Evolutionary conservation across 352 stramenopile genomes (phyloP).

Genomic region (Phytophthora fragariae): DNA sequence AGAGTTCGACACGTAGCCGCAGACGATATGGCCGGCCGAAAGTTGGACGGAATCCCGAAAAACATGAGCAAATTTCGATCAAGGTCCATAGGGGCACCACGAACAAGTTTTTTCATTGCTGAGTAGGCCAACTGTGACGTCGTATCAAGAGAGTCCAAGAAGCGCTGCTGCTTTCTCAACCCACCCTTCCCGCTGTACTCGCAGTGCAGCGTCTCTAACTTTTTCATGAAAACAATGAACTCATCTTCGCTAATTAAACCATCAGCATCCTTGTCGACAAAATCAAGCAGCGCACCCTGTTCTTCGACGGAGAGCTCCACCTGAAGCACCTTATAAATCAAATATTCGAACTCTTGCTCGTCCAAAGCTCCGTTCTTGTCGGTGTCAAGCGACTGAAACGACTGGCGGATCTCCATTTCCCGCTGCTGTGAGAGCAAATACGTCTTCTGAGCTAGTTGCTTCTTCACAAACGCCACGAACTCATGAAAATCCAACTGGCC

Average conservation of each 20-base stretch:
- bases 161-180: constrained; percentile 41
- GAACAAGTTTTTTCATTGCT: constrained; percentile 82
- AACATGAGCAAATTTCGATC: constrained; percentile 78
- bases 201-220: constrained; percentile 64
- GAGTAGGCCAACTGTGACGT: constrained; percentile 61
- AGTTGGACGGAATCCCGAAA: constrained; percentile 84
- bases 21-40: constrained; percentile 71
- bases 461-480: constrained; percentile 76
- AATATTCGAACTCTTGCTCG: constrained; percentile 79
- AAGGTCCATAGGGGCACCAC: constrained; percentile 69
- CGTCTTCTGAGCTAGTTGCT: constrained; percentile 61
- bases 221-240: constrained; percentile 81
- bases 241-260: constrained; percentile 72
- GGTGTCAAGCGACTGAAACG: constrained; percentile 72
- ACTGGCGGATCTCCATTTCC: constrained; percentile 80
- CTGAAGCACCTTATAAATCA: constrained; percentile 78
- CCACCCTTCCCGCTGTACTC: constrained; percentile 39
- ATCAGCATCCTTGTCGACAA: constrained; percentile 69
- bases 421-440: constrained; percentile 64
- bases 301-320: constrained; percentile 80
- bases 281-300: constrained; percentile 74
- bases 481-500: constrained; percentile 80
- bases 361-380: constrained; percentile 76
- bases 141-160: constrained; percentile 51
- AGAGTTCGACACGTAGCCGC: constrained; percentile 54